These are phyloP conservation scores for Pythium myriotylum DNA, from an alignment of 352 stramenopile genomes.

Conservation along the genomic window DNA sequence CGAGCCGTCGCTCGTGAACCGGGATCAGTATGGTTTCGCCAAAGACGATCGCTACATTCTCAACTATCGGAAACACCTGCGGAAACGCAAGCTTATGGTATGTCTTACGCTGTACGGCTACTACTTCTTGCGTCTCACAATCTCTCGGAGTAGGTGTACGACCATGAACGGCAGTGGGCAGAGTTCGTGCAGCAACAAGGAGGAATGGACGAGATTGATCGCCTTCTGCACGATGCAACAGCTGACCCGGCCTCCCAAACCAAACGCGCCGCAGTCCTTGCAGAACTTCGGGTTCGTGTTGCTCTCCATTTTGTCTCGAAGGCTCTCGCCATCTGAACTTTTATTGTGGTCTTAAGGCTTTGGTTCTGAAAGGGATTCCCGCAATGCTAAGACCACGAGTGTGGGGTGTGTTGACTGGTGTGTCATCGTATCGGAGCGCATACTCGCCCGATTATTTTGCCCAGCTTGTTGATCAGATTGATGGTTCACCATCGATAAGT, in stretches of 20 bases:
- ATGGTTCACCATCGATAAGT: conserved; percentile 33
- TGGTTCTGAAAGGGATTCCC: conserved; percentile 48
- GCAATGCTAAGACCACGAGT: conserved; percentile 40
- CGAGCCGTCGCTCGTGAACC: conserved; percentile 42
- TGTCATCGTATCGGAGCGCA: conserved; percentile 32
- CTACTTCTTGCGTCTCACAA: neutral
- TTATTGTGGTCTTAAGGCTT: conserved; percentile 22
- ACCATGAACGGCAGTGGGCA: conserved; percentile 44
- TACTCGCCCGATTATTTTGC: conserved; percentile 40
- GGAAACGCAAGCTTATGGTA: conserved; percentile 42
- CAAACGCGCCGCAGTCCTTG: conserved; percentile 11
- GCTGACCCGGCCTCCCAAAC: conserved; percentile 1
- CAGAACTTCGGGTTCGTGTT: conserved; percentile 24
- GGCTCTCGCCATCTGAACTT: neutral
- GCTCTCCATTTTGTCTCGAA: neutral
- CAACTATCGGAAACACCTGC: conserved; percentile 42
- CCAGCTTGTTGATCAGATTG: conserved; percentile 24
- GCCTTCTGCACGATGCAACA: conserved; percentile 25
- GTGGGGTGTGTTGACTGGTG: conserved; percentile 43
- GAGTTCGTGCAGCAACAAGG: conserved; percentile 43
- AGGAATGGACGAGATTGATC: conserved; percentile 42
- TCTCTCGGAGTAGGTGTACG: conserved; percentile 35
- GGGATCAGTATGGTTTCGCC: conserved; percentile 61
- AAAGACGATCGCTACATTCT: conserved; percentile 64
- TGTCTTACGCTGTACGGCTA: neutral